A percentile compares a stretch with the other conserved stretches of the same genome.
Evolutionary conservation across 768 basidiomycete species (phyloP).

Genomic region (Russula dissimulans): DNA sequence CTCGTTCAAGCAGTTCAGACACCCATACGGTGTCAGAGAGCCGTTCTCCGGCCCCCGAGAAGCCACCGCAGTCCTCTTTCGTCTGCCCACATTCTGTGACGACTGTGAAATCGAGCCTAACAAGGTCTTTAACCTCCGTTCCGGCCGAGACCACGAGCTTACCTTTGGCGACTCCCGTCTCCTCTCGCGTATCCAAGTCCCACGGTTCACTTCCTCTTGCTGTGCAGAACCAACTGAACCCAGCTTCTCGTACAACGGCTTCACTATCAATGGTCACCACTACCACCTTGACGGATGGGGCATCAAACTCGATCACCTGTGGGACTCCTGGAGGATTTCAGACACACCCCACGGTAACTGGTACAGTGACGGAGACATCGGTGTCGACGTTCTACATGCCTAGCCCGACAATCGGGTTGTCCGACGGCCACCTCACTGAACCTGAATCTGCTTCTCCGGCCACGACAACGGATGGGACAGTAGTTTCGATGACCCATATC

Average conservation of each 20-base stretch:
- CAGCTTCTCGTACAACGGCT: not conserved
- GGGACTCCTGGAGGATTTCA: not conserved
- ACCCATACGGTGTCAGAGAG: not conserved
- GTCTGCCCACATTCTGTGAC: not conserved
- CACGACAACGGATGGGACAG: constrained; percentile 35
- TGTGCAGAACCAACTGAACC: not conserved
- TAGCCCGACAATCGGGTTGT: constrained; percentile 34
- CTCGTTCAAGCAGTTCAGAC: not conserved
- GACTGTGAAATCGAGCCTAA: not conserved
- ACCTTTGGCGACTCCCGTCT: not conserved
- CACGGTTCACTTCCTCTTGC: not conserved
- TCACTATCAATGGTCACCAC: not conserved
- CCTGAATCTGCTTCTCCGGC: constrained; percentile 40
- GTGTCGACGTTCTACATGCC: constrained; percentile 39
- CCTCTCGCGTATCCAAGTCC: not conserved
- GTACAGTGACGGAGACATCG: constrained; percentile 28
- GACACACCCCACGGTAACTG: constrained; percentile 21
- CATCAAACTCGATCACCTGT: not conserved
- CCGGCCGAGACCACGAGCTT: not conserved
- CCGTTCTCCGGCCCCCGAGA: not conserved
- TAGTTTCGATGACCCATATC: constrained; percentile 43
- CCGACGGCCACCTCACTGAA: constrained; percentile 32
- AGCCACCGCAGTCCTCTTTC: not conserved
- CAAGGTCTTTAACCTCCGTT: not conserved
- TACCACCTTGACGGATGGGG: not conserved